phyloP scores from a whole-genome alignment of 192 early-diverging fungal species.

The Coemansia sp. region DNA sequence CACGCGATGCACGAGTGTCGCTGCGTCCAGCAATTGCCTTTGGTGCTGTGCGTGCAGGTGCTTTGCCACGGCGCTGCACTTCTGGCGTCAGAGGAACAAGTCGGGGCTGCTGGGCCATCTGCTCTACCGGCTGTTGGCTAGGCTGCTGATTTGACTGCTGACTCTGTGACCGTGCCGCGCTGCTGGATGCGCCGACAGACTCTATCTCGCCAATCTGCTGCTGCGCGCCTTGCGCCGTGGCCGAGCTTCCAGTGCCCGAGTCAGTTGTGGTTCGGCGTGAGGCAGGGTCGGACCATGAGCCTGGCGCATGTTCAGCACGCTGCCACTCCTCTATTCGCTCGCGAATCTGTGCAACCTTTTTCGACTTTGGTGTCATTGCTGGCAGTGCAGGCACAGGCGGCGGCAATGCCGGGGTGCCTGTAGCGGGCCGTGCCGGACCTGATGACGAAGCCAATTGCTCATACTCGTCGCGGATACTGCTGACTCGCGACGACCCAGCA shows the following conservation, averaged over 20 bases:
- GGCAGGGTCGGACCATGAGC: neutral
- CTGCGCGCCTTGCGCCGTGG: slow-evolving; percentile 29
- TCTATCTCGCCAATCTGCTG: slow-evolving; percentile 45
- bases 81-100: slow-evolving; percentile 37
- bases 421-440: neutral
- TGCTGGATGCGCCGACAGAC: slow-evolving; percentile 10
- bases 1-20: slow-evolving; percentile 17
- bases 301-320: slow-evolving; percentile 18
- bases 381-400: neutral
- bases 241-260: slow-evolving; percentile 29
- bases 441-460: slow-evolving; percentile 20
- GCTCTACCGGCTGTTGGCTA: neutral
- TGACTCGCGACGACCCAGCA: slow-evolving; percentile 45
- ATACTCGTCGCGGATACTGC: slow-evolving; percentile 47
- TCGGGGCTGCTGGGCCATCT: slow-evolving; percentile 5
- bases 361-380: slow-evolving; percentile 33
- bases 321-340: slow-evolving; percentile 54
- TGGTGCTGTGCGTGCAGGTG: neutral
- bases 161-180: neutral
- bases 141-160: neutral
- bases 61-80: slow-evolving; percentile 6
- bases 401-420: neutral
- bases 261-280: slow-evolving; percentile 4
- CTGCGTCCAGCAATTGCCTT: slow-evolving; percentile 6
- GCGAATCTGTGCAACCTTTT: slow-evolving; percentile 41